Base-by-base conservation (phyloP, 2,329 filamentous ascomycete genomes). In the Fusarium domesticum region DNA sequence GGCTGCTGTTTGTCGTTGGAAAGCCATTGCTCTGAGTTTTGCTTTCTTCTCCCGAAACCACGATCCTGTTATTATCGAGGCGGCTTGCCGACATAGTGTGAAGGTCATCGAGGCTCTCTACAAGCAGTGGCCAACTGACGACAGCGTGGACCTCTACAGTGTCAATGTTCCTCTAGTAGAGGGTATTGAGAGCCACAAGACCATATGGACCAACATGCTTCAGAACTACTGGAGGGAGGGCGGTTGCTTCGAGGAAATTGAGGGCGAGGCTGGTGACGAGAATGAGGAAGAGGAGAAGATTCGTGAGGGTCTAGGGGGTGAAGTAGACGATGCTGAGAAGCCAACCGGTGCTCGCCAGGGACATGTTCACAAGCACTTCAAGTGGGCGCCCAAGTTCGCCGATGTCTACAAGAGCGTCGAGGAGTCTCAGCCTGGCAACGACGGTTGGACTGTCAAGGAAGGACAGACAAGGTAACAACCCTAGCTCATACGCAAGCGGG, bases 361-460 rank as follows among this genome's bases (percentile, higher is more conserved):
- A 20, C 84, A 89, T 64, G 78, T 74, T 43, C 89, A 95, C 67
- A 89, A 87, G 65, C 87, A 95, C 68, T 97, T 96, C 75, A 95
- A 92, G 69, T 97, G 93, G 93, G 83, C 87, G 37, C 93, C 92
- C 3, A 81, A 81, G 51, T 93, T 97, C 67, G 76, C 80, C 25
- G 91, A 95, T 66, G 89, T 97, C 3, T 89, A 89, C 66, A 81
- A 86, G 63, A 91, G 87, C 55, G 90, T 96, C n/a, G 82, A 90
- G 56, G 80, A 85, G 53, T 83, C 85, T 31, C 73, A 75, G 23
- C 87, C 88, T 4, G 90, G 90, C 4, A 95, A 89, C 62, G 93
- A 98, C 68, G 93, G 92, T 6, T 96, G 92, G 89, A 85, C 85
- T 28, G 88, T 98, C 18, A 86, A 87, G 64, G 84, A 95, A 64